Base-by-base conservation (phyloP, 768 basidiomycete genomes). In the Nidula microcarpa region DNA sequence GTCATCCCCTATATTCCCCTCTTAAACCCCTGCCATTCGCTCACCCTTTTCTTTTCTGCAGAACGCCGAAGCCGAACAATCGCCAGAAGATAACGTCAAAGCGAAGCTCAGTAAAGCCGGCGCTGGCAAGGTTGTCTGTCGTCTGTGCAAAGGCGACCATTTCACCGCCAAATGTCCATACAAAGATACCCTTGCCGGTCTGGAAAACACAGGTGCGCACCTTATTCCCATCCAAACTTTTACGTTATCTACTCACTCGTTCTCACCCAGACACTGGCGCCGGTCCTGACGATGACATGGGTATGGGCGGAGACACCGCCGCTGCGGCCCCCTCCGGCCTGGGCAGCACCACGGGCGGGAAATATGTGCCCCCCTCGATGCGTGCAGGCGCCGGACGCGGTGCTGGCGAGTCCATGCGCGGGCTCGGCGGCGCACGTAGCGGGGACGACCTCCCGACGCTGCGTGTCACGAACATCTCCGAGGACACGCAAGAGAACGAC, bases 161-260 rank as follows among this genome's bases (percentile, higher is more conserved):
- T 98, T 95, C 71, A 99, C 97, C 11, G 90, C 94, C 57, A 94
- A 95, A 70, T 98, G 97, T 80, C 97, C 97, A 5, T 95, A 94
- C 81, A 97, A 94, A 73, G 94, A 98, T 62, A 89, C 90, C 7
- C 81, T 99, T 11, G 87, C 86, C 8, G 89, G 84, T 3, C 75
- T 94, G 47, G 90, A 85, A 49, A 76, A 75, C 10, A 71, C 74
- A 4, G 86, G 86, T 80, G 62, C 50, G 74, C 67, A 33, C 36
- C 14, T 18, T 30, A 30, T 30, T 30, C 23, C 23, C 23, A 30
- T 30, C 23, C 23, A 30, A 30, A 30, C 23, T 23, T 16, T 47
- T 10, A 17, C 36, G n/a, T 14, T n/a, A 16, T 5, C 10, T 32
- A 33, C 43, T 36, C 23, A 41, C 13, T 51, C 44, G 23, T 53